Evolutionary conservation across 371 early-diverging fungal species (phyloP).

Genomic region (Syncephalastrum racemosum): DNA sequence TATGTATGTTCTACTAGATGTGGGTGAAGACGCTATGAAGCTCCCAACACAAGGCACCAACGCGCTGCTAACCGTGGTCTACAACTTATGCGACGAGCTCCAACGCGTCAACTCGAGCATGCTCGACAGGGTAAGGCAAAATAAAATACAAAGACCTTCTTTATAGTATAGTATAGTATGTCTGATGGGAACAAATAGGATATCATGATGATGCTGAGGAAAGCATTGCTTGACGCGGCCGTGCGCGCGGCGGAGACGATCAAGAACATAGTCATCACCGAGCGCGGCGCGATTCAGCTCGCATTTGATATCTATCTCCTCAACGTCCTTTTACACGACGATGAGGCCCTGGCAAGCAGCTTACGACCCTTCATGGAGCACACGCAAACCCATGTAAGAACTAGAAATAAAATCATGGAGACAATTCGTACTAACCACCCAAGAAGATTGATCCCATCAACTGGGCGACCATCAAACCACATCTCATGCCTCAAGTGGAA

Average conservation of each 20-base stretch:
- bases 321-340: slow-evolving; percentile 30
- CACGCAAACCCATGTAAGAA: slow-evolving; percentile 26
- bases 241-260: not conserved
- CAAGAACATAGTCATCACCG: slow-evolving; percentile 21
- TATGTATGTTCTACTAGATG: slow-evolving; percentile 1
- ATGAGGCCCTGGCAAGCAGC: not conserved
- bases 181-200: no score
- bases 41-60: slow-evolving; percentile 55
- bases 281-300: slow-evolving; percentile 56
- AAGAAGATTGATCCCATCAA: slow-evolving; percentile 59
- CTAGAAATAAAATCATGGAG: no score
- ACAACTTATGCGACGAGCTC: slow-evolving; percentile 50
- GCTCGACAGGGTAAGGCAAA: slow-evolving; percentile 35
- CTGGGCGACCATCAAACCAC: slow-evolving; percentile 50
- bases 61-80: slow-evolving; percentile 32
- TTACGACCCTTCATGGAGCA: slow-evolving; percentile 18
- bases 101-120: slow-evolving; percentile 39
- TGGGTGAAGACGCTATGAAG: slow-evolving; percentile 21
- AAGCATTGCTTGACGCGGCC: no score
- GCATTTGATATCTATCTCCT: slow-evolving; percentile 55
- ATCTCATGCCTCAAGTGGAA: slow-evolving; percentile 43
- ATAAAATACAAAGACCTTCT: not conserved
- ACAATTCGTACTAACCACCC: no score
- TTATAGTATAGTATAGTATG: no score
- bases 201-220: no score